Conservation (phyloP, 805 yeast genomes). For the Priceomyces castillae region DNA sequence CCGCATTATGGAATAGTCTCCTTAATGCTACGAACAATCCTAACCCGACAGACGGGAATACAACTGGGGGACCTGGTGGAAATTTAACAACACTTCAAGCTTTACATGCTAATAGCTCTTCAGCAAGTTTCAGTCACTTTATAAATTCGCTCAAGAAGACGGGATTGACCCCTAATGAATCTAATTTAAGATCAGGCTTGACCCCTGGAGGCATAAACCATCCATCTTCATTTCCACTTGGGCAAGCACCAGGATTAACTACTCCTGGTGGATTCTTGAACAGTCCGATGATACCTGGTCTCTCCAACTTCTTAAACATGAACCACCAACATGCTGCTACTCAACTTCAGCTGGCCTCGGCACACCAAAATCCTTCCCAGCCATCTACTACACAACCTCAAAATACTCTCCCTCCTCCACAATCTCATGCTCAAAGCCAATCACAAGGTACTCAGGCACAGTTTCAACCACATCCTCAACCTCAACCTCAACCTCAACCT, state of each 20-base stretch:
- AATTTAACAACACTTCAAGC: conserved; percentile 1
- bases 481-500: not conserved
- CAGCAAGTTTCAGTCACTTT: conserved; percentile 23
- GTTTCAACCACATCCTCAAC: conserved; percentile 6
- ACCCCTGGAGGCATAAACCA: conserved; percentile 53
- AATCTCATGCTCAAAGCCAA: not conserved
- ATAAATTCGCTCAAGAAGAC: conserved; percentile 40
- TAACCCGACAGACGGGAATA: conserved; percentile 6
- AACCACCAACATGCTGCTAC: conserved; percentile 9
- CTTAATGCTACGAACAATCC: conserved; percentile 38
- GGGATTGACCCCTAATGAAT: conserved; percentile 76
- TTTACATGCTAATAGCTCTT: conserved; percentile 8
- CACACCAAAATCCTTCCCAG: not conserved
- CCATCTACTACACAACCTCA: conserved; percentile 6
- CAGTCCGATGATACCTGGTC: conserved; percentile 49
- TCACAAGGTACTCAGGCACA: conserved; percentile 2
- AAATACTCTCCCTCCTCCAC: not conserved
- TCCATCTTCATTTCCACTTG: conserved; percentile 35
- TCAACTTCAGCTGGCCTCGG: conserved; percentile 4
- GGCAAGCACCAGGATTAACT: conserved; percentile 34
- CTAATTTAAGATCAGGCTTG: conserved; percentile 65
- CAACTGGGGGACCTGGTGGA: not conserved
- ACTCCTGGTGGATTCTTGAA: conserved; percentile 41
- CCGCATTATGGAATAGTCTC: conserved; percentile 46
- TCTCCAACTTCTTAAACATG: conserved; percentile 38